Percentiles rank a stretch among this genome's conserved stretches.
These are phyloP conservation scores for Geotrichum cucujoidarum DNA, from an alignment of 1,139 yeast species.

Conservation along the genomic window DNA sequence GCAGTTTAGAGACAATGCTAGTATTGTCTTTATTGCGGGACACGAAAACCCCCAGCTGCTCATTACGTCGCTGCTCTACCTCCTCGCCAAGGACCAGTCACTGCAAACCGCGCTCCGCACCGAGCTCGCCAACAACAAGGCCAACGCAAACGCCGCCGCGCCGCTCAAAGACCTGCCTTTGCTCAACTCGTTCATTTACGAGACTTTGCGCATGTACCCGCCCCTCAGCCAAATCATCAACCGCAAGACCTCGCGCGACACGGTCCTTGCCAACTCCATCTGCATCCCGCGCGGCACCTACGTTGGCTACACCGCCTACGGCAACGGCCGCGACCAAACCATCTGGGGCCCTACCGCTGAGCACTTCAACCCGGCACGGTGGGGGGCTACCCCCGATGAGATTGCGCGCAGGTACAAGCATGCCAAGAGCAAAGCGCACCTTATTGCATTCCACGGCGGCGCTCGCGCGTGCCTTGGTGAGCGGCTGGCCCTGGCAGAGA, in stretches of 20 bases:
- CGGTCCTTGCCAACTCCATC: slow-evolving; percentile 41
- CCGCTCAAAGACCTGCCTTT: slow-evolving; percentile 29
- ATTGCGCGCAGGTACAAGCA: slow-evolving; percentile 40
- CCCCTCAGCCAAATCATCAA: slow-evolving; percentile 58
- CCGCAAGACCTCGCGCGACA: slow-evolving; percentile 42
- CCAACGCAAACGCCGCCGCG: slow-evolving; percentile 13
- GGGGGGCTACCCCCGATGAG: slow-evolving; percentile 44
- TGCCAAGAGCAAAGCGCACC: slow-evolving; percentile 44
- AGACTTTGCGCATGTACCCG: slow-evolving; percentile 51
- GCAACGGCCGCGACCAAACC: slow-evolving; percentile 47
- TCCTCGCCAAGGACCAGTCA: slow-evolving; percentile 42
- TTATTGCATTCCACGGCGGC: slow-evolving; percentile 60
- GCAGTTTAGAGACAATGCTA: slow-evolving; percentile 54
- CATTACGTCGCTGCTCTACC: slow-evolving; percentile 46
- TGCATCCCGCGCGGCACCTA: slow-evolving; percentile 50
- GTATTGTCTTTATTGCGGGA: slow-evolving; percentile 54
- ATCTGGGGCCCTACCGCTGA: slow-evolving; percentile 52
- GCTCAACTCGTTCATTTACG: slow-evolving; percentile 44
- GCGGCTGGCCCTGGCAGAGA: slow-evolving; percentile 49
- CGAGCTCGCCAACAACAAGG: slow-evolving; percentile 8
- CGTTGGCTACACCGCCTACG: slow-evolving; percentile 56
- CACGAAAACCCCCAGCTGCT: slow-evolving; percentile 60
- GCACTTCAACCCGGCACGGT: slow-evolving; percentile 49
- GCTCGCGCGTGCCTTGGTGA: slow-evolving; percentile 61
- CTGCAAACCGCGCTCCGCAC: slow-evolving; percentile 14